Evolutionary conservation across 2,329 filamentous ascomycete species (phyloP), one percentile per base, ranked within the genome.

Genomic region (Penicillium sp.): DNA sequence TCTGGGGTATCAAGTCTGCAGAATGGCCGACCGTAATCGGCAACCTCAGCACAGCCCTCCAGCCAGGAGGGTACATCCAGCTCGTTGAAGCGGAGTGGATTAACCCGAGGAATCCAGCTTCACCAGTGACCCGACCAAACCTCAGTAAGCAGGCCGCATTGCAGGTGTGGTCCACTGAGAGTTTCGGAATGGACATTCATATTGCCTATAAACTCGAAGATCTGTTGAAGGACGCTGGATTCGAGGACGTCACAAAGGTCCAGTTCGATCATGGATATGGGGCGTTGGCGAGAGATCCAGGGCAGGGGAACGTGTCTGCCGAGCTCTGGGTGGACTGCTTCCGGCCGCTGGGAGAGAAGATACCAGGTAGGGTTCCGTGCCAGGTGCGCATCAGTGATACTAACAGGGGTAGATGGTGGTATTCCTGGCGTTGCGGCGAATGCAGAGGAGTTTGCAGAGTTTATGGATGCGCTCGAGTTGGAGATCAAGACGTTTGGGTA

Each of bases 51-150:
- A 31, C 17, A 2, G 26, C 63, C 19, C 13, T 65, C 8, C 61
- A 41, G 11, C 61, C 58, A 6, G 63, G 63, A 23, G 63, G 63
- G 1, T 52, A 57, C 3, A 48, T 64, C n/a, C 63, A 65, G 41
- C 31, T 65, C 1, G 61, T 64, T 13, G 63, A 65, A 29, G 55
- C 57, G 0, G 57, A 65, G 56, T 65, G 63, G 63, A 56, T 65
- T 17, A 35, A 47, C 13, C 60, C 50, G 11, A 51, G 58, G 9
- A 30, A 56, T 3, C 57, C 49, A 29, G 30, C 51, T 17, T 44
- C 50, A 6, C 49, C 49, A 7, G 26, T 19, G 4, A 49, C 41
- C 9, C 51, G 44, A 13, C 51, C 54, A 1, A 48, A 59, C n/a
- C 58, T 63, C 15, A 58, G 49, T 41, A 63, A 61, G 38, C 47